phyloP scores from a whole-genome alignment of 176 grass and related monocot genomes.

The Oryza meridionalis region DNA sequence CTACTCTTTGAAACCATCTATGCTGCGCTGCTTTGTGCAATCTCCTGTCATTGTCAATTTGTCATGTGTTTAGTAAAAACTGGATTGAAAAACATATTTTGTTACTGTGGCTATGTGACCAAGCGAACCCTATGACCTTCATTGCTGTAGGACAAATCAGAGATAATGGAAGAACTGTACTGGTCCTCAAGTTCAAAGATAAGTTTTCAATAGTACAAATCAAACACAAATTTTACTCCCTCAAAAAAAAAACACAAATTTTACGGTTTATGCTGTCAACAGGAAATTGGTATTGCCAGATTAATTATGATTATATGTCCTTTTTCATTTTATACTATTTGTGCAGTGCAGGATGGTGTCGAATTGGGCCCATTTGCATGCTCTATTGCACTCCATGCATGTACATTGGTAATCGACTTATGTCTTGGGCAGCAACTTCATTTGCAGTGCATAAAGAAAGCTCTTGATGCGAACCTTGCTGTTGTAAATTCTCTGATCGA shows the following conservation, averaged over 20 bases:
- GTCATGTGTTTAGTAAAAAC: constrained; percentile 7
- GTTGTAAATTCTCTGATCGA: constrained; percentile 61
- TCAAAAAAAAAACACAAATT: too few species aligned
- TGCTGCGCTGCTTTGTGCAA: background rate
- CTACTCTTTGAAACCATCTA: constrained; percentile 10
- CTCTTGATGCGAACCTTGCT: constrained; percentile 42
- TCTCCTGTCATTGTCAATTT: background rate
- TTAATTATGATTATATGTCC: background rate
- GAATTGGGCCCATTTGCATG: constrained; percentile 59
- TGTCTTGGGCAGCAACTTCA: constrained; percentile 56
- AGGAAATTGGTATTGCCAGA: background rate
- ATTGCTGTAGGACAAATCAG: background rate
- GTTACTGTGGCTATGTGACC: background rate
- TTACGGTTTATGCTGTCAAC: background rate
- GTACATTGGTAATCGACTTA: constrained; percentile 34
- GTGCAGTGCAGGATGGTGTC: constrained; percentile 48
- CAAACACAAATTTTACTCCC: background rate
- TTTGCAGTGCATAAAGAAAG: constrained; percentile 40
- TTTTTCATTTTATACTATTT: constrained; percentile 33
- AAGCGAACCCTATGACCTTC: background rate
- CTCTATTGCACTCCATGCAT: constrained; percentile 50
- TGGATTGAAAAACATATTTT: background rate
- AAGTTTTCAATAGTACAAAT: background rate
- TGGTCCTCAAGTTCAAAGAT: background rate
- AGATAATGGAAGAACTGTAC: background rate